Evolutionary conservation across 352 stramenopile genomes (phyloP), one percentile per base, ranked within the genome.

Genomic region (Globisporangium carolinianum): DNA sequence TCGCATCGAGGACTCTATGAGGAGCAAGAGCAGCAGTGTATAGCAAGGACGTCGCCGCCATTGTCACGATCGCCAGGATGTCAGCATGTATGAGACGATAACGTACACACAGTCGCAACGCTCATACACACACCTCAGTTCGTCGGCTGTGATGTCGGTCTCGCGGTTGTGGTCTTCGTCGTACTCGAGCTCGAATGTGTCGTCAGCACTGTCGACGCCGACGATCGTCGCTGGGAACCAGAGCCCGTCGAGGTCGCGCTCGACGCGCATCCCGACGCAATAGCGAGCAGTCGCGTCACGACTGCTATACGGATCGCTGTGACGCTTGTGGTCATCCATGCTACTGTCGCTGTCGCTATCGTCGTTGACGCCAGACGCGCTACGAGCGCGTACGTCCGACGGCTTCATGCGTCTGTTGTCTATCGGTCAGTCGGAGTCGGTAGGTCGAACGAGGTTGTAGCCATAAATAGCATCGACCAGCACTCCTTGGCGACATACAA

Each of bases 101-200:
- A n/a, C n/a, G n/a, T n/a, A 65, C 7, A 18, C 11, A 43, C 8
- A 4, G 3, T 15, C 10, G 4, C 48, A 41, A 2, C 18, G 37
- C 17, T 11, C 46, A 38, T 43, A 43, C 10, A 43, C 35, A 10
- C 69, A 70, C 55, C 75, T 68, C 38, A 93, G 52, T 38, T 91
- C 81, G 11, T 75, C 67, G 3, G 62, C 64, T 4, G 58, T 67
- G 14, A 93, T 75, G 50, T 89, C 78, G 7, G 60, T 61, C 58
- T 93, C 80, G 51, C 76, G 71, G 50, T 89, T 89, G 63, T 83
- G 71, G 50, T 89, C 80, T 57, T 93, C 83, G 48, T 93, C 79
- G 54, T 93, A 93, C 59, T 90, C 73, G 43, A 93, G 66, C 55
- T 89, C 77, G 35, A 79, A 89, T 17, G 69, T 74, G 35, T 75